Evolutionary conservation across 202 grass and related monocot genomes (phyloP).

Genomic region (Sporobolus alterniflorus): DNA sequence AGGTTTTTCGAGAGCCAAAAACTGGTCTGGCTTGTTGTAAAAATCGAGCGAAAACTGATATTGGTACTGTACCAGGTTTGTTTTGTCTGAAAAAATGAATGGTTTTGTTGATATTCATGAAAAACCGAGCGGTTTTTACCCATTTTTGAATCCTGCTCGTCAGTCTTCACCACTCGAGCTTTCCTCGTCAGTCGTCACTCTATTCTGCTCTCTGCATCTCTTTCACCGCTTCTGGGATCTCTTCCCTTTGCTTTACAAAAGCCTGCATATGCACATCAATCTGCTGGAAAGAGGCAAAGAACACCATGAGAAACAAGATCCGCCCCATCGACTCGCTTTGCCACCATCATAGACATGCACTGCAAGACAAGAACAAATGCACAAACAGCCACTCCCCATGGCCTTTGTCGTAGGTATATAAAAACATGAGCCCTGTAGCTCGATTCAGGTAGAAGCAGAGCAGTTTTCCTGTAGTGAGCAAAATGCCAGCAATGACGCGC

Average conservation of each 20-base stretch:
- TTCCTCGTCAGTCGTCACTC: slow-evolving; percentile 17
- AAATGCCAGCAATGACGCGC: neutral
- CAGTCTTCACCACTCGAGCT: neutral
- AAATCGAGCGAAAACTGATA: too few relatives aligned
- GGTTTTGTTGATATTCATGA: too few relatives aligned
- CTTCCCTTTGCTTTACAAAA: slow-evolving; percentile 34
- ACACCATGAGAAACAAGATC: neutral
- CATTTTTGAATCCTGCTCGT: too few relatives aligned
- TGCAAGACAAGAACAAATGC: neutral
- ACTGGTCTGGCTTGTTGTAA: too few relatives aligned
- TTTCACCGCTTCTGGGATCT: neutral
- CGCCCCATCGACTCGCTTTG: neutral
- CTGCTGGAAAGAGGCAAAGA: neutral
- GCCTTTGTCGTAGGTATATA: neutral
- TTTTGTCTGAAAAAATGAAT: too few relatives aligned
- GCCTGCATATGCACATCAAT: slow-evolving; percentile 15
- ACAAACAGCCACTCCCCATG: neutral
- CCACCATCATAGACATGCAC: neutral
- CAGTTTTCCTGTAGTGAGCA: too few relatives aligned
- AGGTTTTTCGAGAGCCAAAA: too few relatives aligned
- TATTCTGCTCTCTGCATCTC: neutral
- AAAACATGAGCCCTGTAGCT: neutral
- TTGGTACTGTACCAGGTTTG: too few relatives aligned
- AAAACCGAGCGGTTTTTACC: too few relatives aligned
- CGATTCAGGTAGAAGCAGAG: neutral